Percentiles rank a stretch among this genome's conserved stretches.
Conservation (phyloP, 1,284 basidiomycete genomes). For the Kwoniella shivajii region DNA sequence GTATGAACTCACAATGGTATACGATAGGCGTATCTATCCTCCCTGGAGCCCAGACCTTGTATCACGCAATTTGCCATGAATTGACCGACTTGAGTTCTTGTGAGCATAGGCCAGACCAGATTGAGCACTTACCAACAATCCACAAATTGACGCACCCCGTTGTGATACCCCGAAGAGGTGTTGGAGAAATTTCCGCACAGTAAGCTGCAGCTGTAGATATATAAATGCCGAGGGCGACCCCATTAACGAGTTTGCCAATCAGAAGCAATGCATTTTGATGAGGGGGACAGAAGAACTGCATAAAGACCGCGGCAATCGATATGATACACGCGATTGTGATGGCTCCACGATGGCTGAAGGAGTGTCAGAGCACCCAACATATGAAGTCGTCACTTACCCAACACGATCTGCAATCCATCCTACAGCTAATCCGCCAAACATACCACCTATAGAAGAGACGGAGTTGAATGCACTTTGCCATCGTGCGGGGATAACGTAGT, state of each 20-base stretch:
- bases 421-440: conserved; percentile 21
- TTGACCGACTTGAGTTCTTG: conserved; percentile 18
- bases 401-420: conserved; percentile 21
- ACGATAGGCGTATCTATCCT: conserved; percentile 38
- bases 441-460: conserved; percentile 21
- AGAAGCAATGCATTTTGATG: conserved; percentile 24
- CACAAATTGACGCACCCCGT: conserved; percentile 23
- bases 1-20: conserved; percentile 40
- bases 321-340: conserved; percentile 19
- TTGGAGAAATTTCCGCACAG: conserved; percentile 15
- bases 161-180: conserved; percentile 19
- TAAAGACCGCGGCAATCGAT: conserved; percentile 20
- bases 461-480: conserved; percentile 30
- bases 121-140: conserved; percentile 18
- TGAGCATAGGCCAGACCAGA: not conserved
- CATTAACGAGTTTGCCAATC: conserved; percentile 27
- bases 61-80: conserved; percentile 20
- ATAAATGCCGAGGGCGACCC: conserved; percentile 22
- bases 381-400: conserved; percentile 14
- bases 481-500: conserved; percentile 17
- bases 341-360: conserved; percentile 16
- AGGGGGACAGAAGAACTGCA: conserved; percentile 26
- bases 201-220: conserved; percentile 20
- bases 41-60: conserved; percentile 14
- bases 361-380: not conserved